Evolutionary conservation across 805 yeast species (phyloP).

Genomic region (Candida corydali): DNA sequence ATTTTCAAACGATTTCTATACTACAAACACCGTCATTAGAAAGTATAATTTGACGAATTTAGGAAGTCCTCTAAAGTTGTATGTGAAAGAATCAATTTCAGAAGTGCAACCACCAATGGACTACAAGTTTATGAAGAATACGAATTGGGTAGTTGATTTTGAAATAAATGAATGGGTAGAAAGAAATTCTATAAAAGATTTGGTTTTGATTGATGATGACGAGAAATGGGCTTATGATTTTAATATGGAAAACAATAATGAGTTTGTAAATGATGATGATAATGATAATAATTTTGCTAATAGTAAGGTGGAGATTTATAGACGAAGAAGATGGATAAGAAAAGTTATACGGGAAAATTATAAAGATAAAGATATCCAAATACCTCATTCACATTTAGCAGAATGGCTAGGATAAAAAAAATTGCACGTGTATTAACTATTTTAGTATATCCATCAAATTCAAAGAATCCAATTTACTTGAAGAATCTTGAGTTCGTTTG

Average conservation of each 20-base stretch:
- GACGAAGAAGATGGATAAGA: conserved; percentile 70
- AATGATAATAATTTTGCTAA: too few relatives aligned
- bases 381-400: conserved; percentile 1
- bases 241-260: conserved; percentile 17
- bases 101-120: conserved; percentile 53
- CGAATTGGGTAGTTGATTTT: conserved; percentile 65
- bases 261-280: neutral
- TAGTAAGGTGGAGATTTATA: conserved; percentile 31
- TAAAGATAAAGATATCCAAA: conserved; percentile 4
- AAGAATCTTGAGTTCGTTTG: conserved; percentile 33
- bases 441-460: conserved; percentile 50
- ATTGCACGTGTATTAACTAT: conserved; percentile 1
- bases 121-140: conserved; percentile 47
- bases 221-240: conserved; percentile 85
- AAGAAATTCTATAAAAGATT: conserved; percentile 43
- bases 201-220: conserved; percentile 61
- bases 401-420: conserved; percentile 5
- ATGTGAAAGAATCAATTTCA: conserved; percentile 18
- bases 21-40: conserved; percentile 32
- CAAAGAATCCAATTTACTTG: conserved; percentile 28
- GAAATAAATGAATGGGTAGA: conserved; percentile 63
- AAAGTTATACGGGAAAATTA: conserved; percentile 9
- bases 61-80: neutral
- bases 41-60: conserved; percentile 6
- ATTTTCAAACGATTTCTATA: conserved; percentile 50